Conservation (phyloP, 192 early-diverging fungal species). For the Backusella circina region DNA sequence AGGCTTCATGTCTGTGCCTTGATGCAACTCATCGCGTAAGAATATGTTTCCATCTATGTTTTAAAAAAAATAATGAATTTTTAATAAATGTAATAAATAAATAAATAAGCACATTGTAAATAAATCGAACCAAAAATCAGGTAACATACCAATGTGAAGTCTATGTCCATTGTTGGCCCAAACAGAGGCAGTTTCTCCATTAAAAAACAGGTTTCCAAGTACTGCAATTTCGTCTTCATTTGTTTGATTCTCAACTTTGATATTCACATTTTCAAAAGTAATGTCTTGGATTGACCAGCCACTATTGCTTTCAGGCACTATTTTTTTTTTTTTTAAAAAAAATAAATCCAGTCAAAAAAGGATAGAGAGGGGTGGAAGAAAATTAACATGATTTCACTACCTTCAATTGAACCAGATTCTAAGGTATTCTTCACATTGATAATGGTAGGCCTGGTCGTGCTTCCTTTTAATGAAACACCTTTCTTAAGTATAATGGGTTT, state of each 20-base stretch:
- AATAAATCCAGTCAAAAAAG: background rate
- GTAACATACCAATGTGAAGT: constrained; percentile 13
- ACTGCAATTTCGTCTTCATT: constrained; percentile 1
- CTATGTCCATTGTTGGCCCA: background rate
- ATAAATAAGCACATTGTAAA: background rate
- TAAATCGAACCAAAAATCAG: background rate
- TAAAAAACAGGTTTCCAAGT: constrained; percentile 16
- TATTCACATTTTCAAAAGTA: constrained; percentile 25
- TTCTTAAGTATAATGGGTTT: constrained; percentile 7
- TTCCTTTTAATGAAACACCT: constrained; percentile 16
- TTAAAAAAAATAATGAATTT: background rate
- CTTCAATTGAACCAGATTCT: constrained; percentile 10
- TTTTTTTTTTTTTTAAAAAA: too few species aligned
- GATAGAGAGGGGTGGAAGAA: background rate
- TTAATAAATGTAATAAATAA: background rate
- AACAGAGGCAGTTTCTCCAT: constrained; percentile 14
- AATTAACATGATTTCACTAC: constrained; percentile 2
- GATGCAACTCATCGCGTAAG: constrained; percentile 18
- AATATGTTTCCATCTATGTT: constrained; percentile 23
- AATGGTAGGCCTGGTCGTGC: constrained; percentile 5
- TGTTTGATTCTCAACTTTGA: constrained; percentile 3
- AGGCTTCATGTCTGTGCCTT: constrained; percentile 12
- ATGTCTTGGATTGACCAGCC: constrained; percentile 23
- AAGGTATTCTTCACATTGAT: background rate
- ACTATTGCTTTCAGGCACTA: constrained; percentile 6